Base-by-base conservation (phyloP, 2,329 filamentous ascomycete species). In the Pseudogymnoascus sp. region DNA sequence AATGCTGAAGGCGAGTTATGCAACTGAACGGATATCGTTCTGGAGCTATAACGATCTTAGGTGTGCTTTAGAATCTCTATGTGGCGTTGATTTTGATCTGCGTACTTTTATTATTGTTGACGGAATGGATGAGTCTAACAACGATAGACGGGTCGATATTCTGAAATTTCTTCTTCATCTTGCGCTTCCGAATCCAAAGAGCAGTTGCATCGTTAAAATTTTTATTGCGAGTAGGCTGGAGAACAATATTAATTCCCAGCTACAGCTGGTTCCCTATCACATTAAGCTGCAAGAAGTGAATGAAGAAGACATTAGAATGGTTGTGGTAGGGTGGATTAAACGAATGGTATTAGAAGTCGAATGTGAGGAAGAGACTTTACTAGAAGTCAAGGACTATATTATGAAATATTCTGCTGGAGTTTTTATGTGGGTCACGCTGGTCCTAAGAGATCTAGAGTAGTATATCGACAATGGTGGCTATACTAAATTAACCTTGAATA, bases 61-160 rank as follows among this genome's bases (percentile, higher is more conserved):
- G 60, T 34, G 1, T 2, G 7, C 61, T 16, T 36, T 67, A 8
- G 1, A 23, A 34, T 37, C 23, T 8, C 60, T 67, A 7, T 10
- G 7, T 2, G 6, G n/a, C 16, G 8, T 37, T 23, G 7, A 41
- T 8, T 21, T 41, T 25, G 4, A 19, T 25, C 8, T 16, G 5
- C 5, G 7, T 10, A 10, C 65, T 25, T 68, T 67, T 21, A 21
- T 68, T 16, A 11, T 67, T 14, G 39, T 67, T 2, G 66, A 68
- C 37, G 65, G 63, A 34, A 54, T 68, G 60, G 66, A 68, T 36
- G 66, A 68, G 45, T 68, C 66, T n/a, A 37, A 62, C 10, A 51
- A 67, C 2, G 36, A 48, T 3, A 31, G 48, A n/a, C 48, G 64
- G 13, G 37, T 6, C 0, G 60, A 68, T 19, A 63, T 64, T 19